Percentiles rank a stretch among this genome's conserved stretches.
These are phyloP conservation scores for Casuarina glauca DNA, from an alignment of 306 rosid genomes.

Conservation along the genomic window DNA sequence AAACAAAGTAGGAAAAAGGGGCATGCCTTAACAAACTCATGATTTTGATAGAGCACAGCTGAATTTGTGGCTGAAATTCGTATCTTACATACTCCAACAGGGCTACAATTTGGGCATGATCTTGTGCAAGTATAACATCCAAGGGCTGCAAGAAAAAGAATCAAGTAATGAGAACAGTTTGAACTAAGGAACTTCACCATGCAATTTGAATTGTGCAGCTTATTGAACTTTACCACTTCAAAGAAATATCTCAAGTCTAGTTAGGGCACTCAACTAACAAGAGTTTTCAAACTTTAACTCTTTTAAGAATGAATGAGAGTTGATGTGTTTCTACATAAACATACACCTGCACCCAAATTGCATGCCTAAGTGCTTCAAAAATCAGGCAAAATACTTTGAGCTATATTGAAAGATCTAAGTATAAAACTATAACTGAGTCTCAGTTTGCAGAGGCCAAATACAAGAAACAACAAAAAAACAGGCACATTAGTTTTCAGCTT, in stretches of 20 bases:
- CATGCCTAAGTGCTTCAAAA: not conserved
- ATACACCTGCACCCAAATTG: not conserved
- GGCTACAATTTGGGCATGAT: slow-evolving; percentile 86
- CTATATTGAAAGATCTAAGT: not conserved
- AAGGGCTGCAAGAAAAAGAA: slow-evolving; percentile 66
- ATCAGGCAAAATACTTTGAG: not conserved
- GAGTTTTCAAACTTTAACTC: not conserved
- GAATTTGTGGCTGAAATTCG: slow-evolving; percentile 85
- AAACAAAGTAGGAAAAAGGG: slow-evolving; percentile 27
- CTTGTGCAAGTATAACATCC: slow-evolving; percentile 93
- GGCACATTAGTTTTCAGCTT: too few species aligned
- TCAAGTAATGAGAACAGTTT: slow-evolving; percentile 9
- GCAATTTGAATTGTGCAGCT: not conserved
- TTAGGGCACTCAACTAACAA: not conserved
- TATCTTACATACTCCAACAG: slow-evolving; percentile 95
- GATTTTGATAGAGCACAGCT: slow-evolving; percentile 86
- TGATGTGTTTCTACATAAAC: not conserved
- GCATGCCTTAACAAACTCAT: slow-evolving; percentile 87
- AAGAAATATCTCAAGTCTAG: not conserved
- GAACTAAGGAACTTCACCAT: slow-evolving; percentile 1
- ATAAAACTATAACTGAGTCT: not conserved
- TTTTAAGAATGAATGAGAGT: not conserved
- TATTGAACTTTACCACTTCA: not conserved
- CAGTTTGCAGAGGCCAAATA: too few species aligned
- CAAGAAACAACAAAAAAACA: too few species aligned